Evolutionary conservation across 352 stramenopile species (phyloP), one percentile per base, ranked within the genome.

Genomic region (Pythium aquatile): DNA sequence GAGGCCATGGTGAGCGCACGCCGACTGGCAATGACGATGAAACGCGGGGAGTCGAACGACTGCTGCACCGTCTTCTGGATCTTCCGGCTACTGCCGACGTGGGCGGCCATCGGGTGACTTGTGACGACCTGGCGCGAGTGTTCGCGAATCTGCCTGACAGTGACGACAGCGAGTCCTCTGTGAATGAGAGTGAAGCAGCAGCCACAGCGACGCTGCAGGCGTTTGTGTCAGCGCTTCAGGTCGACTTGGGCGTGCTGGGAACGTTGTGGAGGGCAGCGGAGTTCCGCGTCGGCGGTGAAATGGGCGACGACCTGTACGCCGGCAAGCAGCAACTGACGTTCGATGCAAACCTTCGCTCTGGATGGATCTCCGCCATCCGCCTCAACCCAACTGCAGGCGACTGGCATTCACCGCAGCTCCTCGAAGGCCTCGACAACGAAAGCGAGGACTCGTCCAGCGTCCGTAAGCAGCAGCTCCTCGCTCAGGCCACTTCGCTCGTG

Each of bases 361-460:
- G 81, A 1, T 93, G 84, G 84, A 84, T 91, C 53, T 87, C 81
- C 2, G 81, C 84, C 46, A 80, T 91, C 54, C 80, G 82, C 3
- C 77, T 90, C 44, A 90, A 88, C 66, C 81, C 84, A 2, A 89
- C 70, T 0, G 80, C 77, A 10, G 71, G 75, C 9, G 77, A 93
- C 55, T 89, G 79, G 79, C 74, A 84, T 53, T 73, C 76, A 13
- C 62, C 83, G 42, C 76, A 80, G 24, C 55, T 44, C 63, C 77
- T 56, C 49, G 33, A 47, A 20, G 54, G 57, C 11, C n/a, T 56
- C 13, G 35, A 51, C 13, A 16, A 61, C 61, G 53, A 81, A 65
- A 42, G 66, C 61, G 53, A 79, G 65, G 40, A 68, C 47, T 6
- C 33, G 65, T 39, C 53, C 40, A 46, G 64, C 51, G 48, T 66